Evolutionary conservation across 2,329 filamentous ascomycete species (phyloP).

Genomic region (Arthroderma uncinatum): DNA sequence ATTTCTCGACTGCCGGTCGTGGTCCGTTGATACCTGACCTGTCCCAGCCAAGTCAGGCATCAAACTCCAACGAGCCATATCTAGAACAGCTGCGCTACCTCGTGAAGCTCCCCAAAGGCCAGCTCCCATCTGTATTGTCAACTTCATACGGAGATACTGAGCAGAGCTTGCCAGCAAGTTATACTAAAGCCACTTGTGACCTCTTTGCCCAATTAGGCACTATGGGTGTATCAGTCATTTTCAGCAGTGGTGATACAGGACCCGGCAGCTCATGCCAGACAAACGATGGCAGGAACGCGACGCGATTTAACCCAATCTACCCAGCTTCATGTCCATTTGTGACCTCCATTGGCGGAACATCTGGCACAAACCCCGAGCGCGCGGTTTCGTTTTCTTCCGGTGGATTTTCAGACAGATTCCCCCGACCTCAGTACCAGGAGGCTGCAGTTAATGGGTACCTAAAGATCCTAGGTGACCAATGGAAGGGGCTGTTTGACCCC

Average conservation of each 20-base stretch:
- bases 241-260: slow-evolving; percentile 53
- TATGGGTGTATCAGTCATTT: slow-evolving; percentile 56
- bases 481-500: slow-evolving; percentile 38
- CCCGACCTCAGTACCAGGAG: slow-evolving; percentile 39
- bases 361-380: slow-evolving; percentile 37
- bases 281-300: slow-evolving; percentile 45
- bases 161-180: slow-evolving; percentile 47
- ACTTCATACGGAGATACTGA: slow-evolving; percentile 64
- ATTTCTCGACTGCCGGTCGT: slow-evolving; percentile 50
- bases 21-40: slow-evolving; percentile 42
- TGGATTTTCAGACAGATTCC: slow-evolving; percentile 41
- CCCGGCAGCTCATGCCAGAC: slow-evolving; percentile 44
- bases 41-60: slow-evolving; percentile 28
- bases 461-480: slow-evolving; percentile 28
- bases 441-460: slow-evolving; percentile 37
- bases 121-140: slow-evolving; percentile 52
- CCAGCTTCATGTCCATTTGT: slow-evolving; percentile 52
- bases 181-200: slow-evolving; percentile 51
- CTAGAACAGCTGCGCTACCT: slow-evolving; percentile 53
- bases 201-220: slow-evolving; percentile 54
- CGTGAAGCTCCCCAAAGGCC: slow-evolving; percentile 41
- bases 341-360: slow-evolving; percentile 51
- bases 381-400: slow-evolving; percentile 42
- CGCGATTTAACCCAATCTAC: slow-evolving; percentile 44
- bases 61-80: slow-evolving; percentile 55